Evolutionary conservation across 2,329 filamentous ascomycete species (phyloP).

Genomic region (Fusarium foetens): DNA sequence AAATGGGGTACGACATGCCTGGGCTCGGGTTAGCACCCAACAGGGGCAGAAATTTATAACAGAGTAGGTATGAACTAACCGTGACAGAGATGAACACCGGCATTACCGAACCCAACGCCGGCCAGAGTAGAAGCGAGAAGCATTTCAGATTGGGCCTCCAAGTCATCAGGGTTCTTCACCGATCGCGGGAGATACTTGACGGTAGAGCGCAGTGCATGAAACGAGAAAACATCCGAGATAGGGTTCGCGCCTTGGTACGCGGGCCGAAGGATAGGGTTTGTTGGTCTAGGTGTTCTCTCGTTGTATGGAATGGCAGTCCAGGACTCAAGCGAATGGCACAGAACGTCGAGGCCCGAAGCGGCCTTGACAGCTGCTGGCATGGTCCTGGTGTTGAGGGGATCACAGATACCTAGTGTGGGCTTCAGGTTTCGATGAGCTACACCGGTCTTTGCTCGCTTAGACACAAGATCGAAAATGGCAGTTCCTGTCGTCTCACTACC

Average conservation of each 20-base stretch:
- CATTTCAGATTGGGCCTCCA: constrained; percentile 95
- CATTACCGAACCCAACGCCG: constrained; percentile 96
- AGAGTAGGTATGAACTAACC: constrained; percentile 53
- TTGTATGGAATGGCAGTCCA: constrained; percentile 98
- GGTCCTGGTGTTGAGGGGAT: constrained; percentile 89
- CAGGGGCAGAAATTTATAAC: not conserved
- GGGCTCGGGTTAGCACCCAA: constrained; percentile 16
- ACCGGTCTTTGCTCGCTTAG: constrained; percentile 91
- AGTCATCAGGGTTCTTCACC: constrained; percentile 87
- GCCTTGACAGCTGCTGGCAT: constrained; percentile 97
- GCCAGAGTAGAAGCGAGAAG: constrained; percentile 92
- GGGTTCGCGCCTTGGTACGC: constrained; percentile 98
- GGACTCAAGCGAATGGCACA: constrained; percentile 94
- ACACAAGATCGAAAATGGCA: constrained; percentile 95
- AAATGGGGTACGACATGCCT: constrained; percentile 98
- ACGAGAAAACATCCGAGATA: constrained; percentile 95
- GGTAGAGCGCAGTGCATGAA: constrained; percentile 83
- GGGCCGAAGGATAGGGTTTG: constrained; percentile 89
- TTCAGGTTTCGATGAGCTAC: constrained; percentile 96
- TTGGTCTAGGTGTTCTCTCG: constrained; percentile 83
- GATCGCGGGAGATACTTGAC: constrained; percentile 93
- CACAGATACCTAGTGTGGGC: constrained; percentile 88
- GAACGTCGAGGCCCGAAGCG: constrained; percentile 89
- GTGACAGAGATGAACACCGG: constrained; percentile 85
- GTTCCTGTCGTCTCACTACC: constrained; percentile 97